phyloP scores from a whole-genome alignment of 1,284 basidiomycete species.

The Sporisorium sorghi region DNA sequence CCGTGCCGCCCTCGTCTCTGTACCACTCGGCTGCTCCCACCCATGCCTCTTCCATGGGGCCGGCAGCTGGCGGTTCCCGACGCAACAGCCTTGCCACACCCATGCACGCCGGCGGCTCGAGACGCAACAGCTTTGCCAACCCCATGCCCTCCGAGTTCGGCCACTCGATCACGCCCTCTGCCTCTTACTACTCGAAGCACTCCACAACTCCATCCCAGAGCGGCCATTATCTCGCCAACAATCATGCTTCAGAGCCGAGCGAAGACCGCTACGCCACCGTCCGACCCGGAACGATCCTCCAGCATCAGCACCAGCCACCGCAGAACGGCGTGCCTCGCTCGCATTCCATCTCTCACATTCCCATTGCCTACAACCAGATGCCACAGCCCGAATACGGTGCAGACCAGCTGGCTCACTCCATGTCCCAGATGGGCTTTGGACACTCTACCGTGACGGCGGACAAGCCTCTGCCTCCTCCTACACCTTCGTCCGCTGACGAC shows the following conservation, averaged over 20 bases:
- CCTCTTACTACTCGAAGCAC: slow-evolving; percentile 49
- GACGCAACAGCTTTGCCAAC: slow-evolving; percentile 35
- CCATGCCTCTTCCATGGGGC: slow-evolving; percentile 15
- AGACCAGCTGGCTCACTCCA: slow-evolving; percentile 40
- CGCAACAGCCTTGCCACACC: slow-evolving; percentile 31
- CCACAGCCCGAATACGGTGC: slow-evolving; percentile 40
- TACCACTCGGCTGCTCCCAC: slow-evolving; percentile 13
- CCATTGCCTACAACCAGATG: slow-evolving; percentile 28
- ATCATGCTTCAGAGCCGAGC: slow-evolving; percentile 12
- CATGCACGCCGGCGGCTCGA: slow-evolving; percentile 15
- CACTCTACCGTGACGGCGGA: slow-evolving; percentile 21
- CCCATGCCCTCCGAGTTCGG: slow-evolving; percentile 33
- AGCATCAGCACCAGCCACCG: slow-evolving; percentile 8
- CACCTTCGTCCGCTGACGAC: slow-evolving; percentile 26
- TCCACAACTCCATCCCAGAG: slow-evolving; percentile 44
- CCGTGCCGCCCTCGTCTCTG: slow-evolving; percentile 40
- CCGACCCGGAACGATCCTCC: slow-evolving; percentile 16
- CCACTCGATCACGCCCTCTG: slow-evolving; percentile 32
- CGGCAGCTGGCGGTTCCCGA: slow-evolving; percentile 16
- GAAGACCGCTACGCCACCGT: slow-evolving; percentile 48
- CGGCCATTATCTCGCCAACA: slow-evolving; percentile 20
- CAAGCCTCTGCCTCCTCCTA: slow-evolving; percentile 22
- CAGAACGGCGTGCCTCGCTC: slow-evolving; percentile 35
- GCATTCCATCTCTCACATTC: slow-evolving; percentile 41
- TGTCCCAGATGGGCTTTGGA: slow-evolving; percentile 44